These are phyloP conservation scores for Herpetomonas samuelpessoai DNA, from an alignment of 208 protist genomes.

Conservation along the genomic window DNA sequence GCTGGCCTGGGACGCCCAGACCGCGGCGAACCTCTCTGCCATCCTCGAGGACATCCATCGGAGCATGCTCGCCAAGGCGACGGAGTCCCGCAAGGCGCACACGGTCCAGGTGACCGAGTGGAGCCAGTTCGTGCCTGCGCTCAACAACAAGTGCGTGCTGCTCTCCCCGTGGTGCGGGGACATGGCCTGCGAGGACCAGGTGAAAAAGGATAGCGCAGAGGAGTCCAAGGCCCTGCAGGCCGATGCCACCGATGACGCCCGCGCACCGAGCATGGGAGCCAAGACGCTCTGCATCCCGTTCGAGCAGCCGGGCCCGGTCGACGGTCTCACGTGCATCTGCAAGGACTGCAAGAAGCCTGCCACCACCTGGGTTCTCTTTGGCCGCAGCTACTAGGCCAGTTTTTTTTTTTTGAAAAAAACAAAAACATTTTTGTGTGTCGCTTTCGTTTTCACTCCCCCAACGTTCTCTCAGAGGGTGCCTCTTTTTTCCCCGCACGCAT, in stretches of 20 bases:
- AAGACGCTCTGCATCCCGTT: slow-evolving; percentile 98
- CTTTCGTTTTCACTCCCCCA: too few species aligned
- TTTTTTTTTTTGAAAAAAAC: too few species aligned
- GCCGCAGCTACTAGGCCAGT: slow-evolving; percentile 83
- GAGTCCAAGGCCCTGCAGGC: slow-evolving; percentile 65
- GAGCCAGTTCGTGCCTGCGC: slow-evolving; percentile 88
- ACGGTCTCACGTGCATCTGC: slow-evolving; percentile 89
- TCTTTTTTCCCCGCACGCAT: too few species aligned
- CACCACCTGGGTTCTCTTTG: slow-evolving; percentile 79
- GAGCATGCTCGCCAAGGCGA: slow-evolving; percentile 76
- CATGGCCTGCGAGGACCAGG: slow-evolving; percentile 90
- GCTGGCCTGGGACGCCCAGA: slow-evolving; percentile 54
- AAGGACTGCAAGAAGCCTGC: slow-evolving; percentile 72
- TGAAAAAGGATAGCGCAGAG: slow-evolving; percentile 94
- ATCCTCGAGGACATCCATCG: slow-evolving; percentile 93
- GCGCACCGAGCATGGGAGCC: slow-evolving; percentile 93
- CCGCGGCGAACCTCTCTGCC: slow-evolving; percentile 19
- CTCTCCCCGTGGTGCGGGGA: slow-evolving; percentile 92
- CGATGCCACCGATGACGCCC: slow-evolving; percentile 66
- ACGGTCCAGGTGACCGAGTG: slow-evolving; percentile 73
- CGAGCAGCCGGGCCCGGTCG: slow-evolving; percentile 76
- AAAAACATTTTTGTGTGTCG: too few species aligned
- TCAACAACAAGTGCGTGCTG: slow-evolving; percentile 90
- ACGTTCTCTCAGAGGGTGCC: too few species aligned
- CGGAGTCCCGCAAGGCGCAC: slow-evolving; percentile 41